Conservation (phyloP, 371 early-diverging fungal genomes). For the Parasitella parasitica region DNA sequence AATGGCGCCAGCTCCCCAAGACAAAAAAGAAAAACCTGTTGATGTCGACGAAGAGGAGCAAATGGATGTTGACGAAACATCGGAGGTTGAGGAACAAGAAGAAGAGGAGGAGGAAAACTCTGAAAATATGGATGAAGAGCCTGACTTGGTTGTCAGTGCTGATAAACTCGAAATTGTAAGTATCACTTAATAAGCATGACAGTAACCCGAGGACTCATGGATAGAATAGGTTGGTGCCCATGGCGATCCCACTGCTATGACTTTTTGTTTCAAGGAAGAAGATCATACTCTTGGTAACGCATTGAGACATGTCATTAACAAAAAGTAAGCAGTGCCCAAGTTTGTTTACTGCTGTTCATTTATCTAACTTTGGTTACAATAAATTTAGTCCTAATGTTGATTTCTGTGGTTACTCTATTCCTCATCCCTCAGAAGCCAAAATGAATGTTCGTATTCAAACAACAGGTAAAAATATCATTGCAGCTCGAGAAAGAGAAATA, state of each 20-base stretch:
- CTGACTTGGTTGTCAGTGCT: conserved; percentile 33
- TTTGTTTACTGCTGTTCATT: neutral
- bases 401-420: conserved; percentile 98
- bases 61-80: conserved; percentile 24
- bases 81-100: conserved; percentile 27
- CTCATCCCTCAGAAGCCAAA: conserved; percentile 98
- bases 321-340: conserved; percentile 64
- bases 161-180: conserved; percentile 59
- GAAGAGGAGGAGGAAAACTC: conserved; percentile 28
- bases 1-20: conserved; percentile 24
- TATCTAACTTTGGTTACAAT: neutral
- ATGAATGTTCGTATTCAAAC: conserved; percentile 96
- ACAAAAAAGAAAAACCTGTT: conserved; percentile 9
- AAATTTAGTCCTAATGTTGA: conserved; percentile 78
- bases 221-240: conserved; percentile 51
- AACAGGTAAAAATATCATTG: conserved; percentile 43
- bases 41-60: conserved; percentile 12
- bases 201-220: neutral
- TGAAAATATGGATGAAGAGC: conserved; percentile 39
- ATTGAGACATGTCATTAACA: conserved; percentile 90
- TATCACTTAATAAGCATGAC: neutral
- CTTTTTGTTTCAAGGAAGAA: conserved; percentile 88
- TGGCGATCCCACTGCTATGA: conserved; percentile 76
- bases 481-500: neutral
- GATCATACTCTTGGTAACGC: conserved; percentile 98